Evolutionary conservation across 2,329 filamentous ascomycete species (phyloP), one percentile per base, ranked within the genome.

Genomic region (Penicillium sp.): DNA sequence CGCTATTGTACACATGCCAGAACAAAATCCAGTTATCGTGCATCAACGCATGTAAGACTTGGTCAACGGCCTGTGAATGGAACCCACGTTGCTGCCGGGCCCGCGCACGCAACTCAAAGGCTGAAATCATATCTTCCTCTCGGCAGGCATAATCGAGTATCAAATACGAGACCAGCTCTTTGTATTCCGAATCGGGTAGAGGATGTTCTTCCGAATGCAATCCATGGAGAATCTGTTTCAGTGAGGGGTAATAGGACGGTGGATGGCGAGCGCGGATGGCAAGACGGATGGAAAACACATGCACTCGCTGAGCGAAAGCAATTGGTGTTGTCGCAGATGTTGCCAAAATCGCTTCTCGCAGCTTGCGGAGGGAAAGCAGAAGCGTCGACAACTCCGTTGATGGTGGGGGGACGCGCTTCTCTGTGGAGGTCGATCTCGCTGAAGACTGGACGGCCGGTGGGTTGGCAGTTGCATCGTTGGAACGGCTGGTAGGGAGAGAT

Each of bases 91-190:
- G 55, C 16, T 44, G 50, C 25, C 60, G 66, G 26, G 65, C 63
- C 14, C 57, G 60, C 35, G 75, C 68, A 37, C 80, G 76, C 37
- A 88, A 67, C 2, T 76, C 71, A 56, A 83, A 86, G 1, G 90
- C 92, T 37, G 82, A 79, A 1, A 76, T 73, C 16, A 94, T 67
- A 48, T 94, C 79, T 9, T 77, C 74, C 48, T 89, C 80, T 15
- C 92, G 80, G 59, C 92, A 96, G 4, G 88, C 88, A 27, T 88
- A 76, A 65, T 98, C 92, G 16, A 98, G 76, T 32, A 95, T 79
- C 16, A 87, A 73, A 55, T 95, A 94, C 20, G 79, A 77, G 2
- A 80, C 77, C 35, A 93, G 83, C 54, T 96, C 92, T 32, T 81
- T 77, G 3, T 87, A 66, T 57, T 95, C 88, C 4, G 82, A 71